phyloP scores from a whole-genome alignment of 176 grass and related monocot species.

The Hordeum marinum region DNA sequence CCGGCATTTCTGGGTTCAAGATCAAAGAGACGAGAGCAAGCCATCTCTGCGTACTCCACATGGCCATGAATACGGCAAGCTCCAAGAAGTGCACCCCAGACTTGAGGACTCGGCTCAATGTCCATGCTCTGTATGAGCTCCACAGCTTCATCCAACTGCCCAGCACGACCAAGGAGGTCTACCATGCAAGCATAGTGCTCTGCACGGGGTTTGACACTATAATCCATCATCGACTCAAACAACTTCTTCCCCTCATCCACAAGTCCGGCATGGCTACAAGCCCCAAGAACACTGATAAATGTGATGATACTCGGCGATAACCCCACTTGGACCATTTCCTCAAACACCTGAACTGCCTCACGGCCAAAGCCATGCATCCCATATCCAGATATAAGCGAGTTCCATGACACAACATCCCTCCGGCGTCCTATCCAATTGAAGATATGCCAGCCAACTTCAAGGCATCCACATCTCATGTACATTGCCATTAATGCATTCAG shows the following conservation, averaged over 20 bases:
- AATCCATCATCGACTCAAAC: slow-evolving; percentile 57
- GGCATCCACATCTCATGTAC: slow-evolving; percentile 72
- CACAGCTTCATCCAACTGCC: slow-evolving; percentile 50
- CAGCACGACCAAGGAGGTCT: slow-evolving; percentile 73
- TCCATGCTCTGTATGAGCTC: slow-evolving; percentile 56
- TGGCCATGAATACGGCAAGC: slow-evolving; percentile 74
- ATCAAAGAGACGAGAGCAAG: slow-evolving; percentile 71
- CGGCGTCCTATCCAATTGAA: slow-evolving; percentile 43
- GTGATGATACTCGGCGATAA: slow-evolving; percentile 57
- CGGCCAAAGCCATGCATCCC: slow-evolving; percentile 55
- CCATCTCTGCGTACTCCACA: slow-evolving; percentile 74
- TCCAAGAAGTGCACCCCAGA: slow-evolving; percentile 82
- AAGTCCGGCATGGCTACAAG: slow-evolving; percentile 83
- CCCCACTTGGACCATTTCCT: slow-evolving; percentile 48
- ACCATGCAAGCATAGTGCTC: slow-evolving; percentile 83
- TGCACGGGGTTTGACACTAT: slow-evolving; percentile 39
- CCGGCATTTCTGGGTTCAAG: slow-evolving; percentile 86
- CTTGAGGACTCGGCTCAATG: slow-evolving; percentile 52
- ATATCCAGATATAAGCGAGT: slow-evolving; percentile 68
- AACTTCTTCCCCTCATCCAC: slow-evolving; percentile 72
- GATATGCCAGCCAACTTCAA: slow-evolving; percentile 26
- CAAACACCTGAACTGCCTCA: slow-evolving; percentile 47
- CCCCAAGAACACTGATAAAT: slow-evolving; percentile 69
- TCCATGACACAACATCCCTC: slow-evolving; percentile 72
- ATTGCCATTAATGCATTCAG: slow-evolving; percentile 64